Percentiles rank a stretch among this genome's conserved stretches.
Evolutionary conservation across 495 filamentous ascomycete species (phyloP).

Genomic region (Schizothecium vesticola): DNA sequence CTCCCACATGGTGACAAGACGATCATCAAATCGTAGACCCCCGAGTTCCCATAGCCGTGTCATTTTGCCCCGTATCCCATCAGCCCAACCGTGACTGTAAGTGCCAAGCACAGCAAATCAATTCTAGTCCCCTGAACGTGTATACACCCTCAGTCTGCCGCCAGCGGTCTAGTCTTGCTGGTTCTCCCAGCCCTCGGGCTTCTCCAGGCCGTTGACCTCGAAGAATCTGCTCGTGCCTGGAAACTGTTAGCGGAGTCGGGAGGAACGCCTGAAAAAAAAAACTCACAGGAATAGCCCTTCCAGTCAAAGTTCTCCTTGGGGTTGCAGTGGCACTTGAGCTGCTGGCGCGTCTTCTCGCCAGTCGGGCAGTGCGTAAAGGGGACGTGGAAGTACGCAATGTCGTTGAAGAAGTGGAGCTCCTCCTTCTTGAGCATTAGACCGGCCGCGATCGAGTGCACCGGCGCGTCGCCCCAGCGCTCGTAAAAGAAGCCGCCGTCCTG

Average conservation of each 20-base stretch:
- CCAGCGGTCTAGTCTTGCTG: constrained; percentile 49
- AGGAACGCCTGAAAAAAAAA: no score
- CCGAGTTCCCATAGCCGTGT: not conserved
- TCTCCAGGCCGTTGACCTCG: constrained; percentile 68
- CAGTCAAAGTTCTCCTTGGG: constrained; percentile 97
- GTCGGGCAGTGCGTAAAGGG: constrained; percentile 98
- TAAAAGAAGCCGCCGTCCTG: constrained; percentile 88
- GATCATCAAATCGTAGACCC: not conserved
- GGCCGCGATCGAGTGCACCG: constrained; percentile 92
- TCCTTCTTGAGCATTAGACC: constrained; percentile 80
- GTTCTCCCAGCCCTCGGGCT: constrained; percentile 76
- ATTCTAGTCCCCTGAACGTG: constrained; percentile 1
- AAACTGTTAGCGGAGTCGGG: constrained; percentile 12
- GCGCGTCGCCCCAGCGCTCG: constrained; percentile 87
- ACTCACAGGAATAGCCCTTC: constrained; percentile 94
- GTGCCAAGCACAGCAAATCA: constrained; percentile 7
- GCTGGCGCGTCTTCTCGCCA: constrained; percentile 68
- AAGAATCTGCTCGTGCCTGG: constrained; percentile 76
- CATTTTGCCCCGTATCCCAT: constrained; percentile 21
- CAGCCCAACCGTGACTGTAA: constrained; percentile 11
- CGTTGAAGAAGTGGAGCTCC: constrained; percentile 96
- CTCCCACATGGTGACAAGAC: not conserved
- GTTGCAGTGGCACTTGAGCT: constrained; percentile 89
- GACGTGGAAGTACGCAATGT: constrained; percentile 98
- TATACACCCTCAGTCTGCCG: constrained; percentile 3